Percentiles rank a stretch among this genome's conserved stretches.
These are phyloP conservation scores for Salix koriyanagi DNA, from an alignment of 345 rosid species.

Conservation along the genomic window DNA sequence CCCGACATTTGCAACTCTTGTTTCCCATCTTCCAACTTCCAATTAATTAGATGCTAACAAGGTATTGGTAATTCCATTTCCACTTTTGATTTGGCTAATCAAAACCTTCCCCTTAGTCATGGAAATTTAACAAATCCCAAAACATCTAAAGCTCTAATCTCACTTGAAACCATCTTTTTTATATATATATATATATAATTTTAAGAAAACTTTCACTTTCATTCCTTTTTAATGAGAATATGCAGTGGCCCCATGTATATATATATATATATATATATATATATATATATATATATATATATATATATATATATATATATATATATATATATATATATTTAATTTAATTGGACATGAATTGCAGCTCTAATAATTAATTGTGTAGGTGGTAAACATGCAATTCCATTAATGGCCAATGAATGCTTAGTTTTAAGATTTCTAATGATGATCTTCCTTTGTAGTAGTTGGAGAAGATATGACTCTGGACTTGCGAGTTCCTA, in stretches of 20 bases:
- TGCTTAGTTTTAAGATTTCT: no score
- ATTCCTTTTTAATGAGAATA: slow-evolving; percentile 15
- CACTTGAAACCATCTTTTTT: slow-evolving; percentile 2
- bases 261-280: no score
- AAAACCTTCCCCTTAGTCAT: slow-evolving; percentile 12
- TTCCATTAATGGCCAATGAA: no score
- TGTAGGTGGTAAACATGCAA: no score
- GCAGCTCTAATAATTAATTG: neutral
- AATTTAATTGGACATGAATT: neutral
- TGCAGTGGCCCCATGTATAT: slow-evolving; percentile 17
- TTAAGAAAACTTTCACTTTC: slow-evolving; percentile 8
- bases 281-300: no score
- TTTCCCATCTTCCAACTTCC: slow-evolving; percentile 52
- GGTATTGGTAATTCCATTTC: slow-evolving; percentile 10
- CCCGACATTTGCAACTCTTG: slow-evolving; percentile 48
- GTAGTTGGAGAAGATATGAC: no score
- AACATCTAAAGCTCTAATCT: slow-evolving; percentile 6
- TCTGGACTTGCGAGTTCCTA: no score
- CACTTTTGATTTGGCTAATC: slow-evolving; percentile 24
- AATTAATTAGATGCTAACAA: slow-evolving; percentile 16
- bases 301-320: no score
- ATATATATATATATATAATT: neutral
- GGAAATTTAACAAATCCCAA: slow-evolving; percentile 29
- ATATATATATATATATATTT: neutral
- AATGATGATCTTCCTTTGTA: no score